phyloP scores from a whole-genome alignment of 169 alveolate genomes.

The Eimeria necatrix region DNA sequence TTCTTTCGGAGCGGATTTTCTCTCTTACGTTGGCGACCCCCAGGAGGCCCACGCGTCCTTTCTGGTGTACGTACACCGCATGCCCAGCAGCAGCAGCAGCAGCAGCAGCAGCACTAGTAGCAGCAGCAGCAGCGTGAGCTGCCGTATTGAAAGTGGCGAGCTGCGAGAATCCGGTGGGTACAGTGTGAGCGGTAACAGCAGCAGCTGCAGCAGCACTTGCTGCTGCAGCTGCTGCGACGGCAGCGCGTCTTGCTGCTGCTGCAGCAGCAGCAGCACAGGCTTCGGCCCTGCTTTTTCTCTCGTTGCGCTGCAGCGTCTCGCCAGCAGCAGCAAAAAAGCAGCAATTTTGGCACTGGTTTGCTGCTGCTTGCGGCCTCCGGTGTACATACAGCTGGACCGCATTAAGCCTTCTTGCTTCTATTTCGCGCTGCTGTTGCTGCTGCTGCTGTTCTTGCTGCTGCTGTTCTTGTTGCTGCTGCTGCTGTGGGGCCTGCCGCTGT shows the following conservation, averaged over 20 bases:
- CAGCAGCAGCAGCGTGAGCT: neutral
- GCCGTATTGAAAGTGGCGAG: neutral
- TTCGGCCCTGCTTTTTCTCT: neutral
- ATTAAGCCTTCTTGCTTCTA: neutral
- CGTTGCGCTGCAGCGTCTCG: neutral
- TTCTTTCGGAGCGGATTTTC: constrained; percentile 6
- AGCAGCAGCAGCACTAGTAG: neutral
- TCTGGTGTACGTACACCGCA: constrained; percentile 16
- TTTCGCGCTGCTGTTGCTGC: neutral
- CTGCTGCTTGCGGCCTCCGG: neutral
- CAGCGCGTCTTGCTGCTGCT: too few species aligned
- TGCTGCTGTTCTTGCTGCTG: neutral
- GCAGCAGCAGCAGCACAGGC: neutral
- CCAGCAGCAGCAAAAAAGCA: neutral
- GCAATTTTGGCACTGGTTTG: neutral
- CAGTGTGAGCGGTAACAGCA: neutral
- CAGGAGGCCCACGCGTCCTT: constrained; percentile 2
- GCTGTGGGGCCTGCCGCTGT: neutral
- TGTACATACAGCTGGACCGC: constrained; percentile 12
- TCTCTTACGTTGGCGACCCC: neutral
- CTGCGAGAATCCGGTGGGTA: neutral
- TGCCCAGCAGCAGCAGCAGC: neutral
- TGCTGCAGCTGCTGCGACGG: neutral
- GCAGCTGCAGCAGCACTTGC: neutral
- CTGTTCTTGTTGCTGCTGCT: neutral